Conservation (phyloP, 2,329 filamentous ascomycete species). For the Paecilomyces formosus region DNA sequence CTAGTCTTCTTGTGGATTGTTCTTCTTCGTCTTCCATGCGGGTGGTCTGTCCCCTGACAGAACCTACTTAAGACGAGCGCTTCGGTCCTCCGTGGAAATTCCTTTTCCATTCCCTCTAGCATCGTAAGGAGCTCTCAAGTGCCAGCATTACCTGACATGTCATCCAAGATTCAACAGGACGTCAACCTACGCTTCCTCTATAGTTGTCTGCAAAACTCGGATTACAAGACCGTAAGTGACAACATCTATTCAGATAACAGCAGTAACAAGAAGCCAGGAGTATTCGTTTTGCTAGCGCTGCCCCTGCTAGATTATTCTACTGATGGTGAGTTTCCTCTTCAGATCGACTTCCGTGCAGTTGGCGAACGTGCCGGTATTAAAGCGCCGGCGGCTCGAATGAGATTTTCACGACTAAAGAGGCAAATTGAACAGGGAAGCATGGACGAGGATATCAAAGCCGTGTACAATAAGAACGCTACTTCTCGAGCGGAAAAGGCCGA, state of each 20-base stretch:
- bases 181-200: constrained; percentile 37
- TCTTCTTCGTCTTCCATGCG: not conserved
- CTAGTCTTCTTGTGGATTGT: not conserved
- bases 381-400: constrained; percentile 30
- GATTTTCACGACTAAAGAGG: constrained; percentile 28
- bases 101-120: not conserved
- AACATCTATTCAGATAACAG: not conserved
- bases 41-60: not conserved
- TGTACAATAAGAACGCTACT: not conserved
- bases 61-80: not conserved
- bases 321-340: not conserved
- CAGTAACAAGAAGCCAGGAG: not conserved
- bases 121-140: not conserved
- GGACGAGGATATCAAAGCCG: not conserved
- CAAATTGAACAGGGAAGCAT: constrained; percentile 12
- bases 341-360: constrained; percentile 36
- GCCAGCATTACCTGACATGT: constrained; percentile 16
- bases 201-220: constrained; percentile 32
- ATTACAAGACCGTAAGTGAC: constrained; percentile 28
- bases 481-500: constrained; percentile 1
- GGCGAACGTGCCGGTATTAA: constrained; percentile 25
- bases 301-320: not conserved
- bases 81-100: not conserved
- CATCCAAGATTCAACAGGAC: constrained; percentile 30
- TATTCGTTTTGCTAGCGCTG: not conserved